A percentile compares a stretch with the other conserved stretches of the same genome.
phyloP scores from a whole-genome alignment of 2,329 filamentous ascomycete species.

The Xylaria sp. region DNA sequence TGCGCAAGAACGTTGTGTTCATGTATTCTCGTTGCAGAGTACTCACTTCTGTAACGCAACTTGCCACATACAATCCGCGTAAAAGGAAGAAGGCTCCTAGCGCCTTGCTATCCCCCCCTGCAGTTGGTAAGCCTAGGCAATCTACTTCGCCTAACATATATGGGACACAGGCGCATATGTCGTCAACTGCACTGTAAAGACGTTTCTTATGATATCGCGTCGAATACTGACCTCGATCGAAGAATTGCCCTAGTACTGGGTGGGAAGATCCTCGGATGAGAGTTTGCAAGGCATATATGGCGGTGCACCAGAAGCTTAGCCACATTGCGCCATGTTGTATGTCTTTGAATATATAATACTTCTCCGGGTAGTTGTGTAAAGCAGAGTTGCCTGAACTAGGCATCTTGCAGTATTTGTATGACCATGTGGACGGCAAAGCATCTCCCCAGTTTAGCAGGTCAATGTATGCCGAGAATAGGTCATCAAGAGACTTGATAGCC shows the following conservation, averaged over 20 bases:
- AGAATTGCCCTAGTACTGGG: neutral
- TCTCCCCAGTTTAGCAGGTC: slow-evolving; percentile 4
- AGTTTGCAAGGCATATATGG: slow-evolving; percentile 14
- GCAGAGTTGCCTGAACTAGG: neutral
- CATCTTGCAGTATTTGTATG: slow-evolving; percentile 7
- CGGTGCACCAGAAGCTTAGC: slow-evolving; percentile 20
- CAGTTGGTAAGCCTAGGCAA: slow-evolving; percentile 11
- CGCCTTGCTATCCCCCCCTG: slow-evolving; percentile 18
- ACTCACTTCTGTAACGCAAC: slow-evolving; percentile 1
- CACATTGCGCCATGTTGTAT: slow-evolving; percentile 13
- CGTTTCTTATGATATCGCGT: neutral
- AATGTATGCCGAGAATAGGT: slow-evolving; percentile 5
- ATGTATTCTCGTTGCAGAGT: slow-evolving; percentile 13
- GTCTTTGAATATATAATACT: slow-evolving; percentile 20
- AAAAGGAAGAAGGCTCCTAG: slow-evolving; percentile 19
- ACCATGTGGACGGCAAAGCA: neutral
- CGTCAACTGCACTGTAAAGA: slow-evolving; percentile 11
- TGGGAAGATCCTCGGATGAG: slow-evolving; percentile 6
- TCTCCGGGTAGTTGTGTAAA: neutral
- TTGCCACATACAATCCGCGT: slow-evolving; percentile 18
- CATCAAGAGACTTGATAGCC: slow-evolving; percentile 2
- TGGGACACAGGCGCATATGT: slow-evolving; percentile 20
- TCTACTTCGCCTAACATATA: slow-evolving; percentile 25
- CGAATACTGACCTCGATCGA: neutral
- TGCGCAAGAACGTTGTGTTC: slow-evolving; percentile 13